Percentiles rank a stretch among this genome's conserved stretches.
These are phyloP conservation scores for Phialemonium atrogriseum DNA, from an alignment of 2,329 filamentous ascomycete species.

Conservation along the genomic window DNA sequence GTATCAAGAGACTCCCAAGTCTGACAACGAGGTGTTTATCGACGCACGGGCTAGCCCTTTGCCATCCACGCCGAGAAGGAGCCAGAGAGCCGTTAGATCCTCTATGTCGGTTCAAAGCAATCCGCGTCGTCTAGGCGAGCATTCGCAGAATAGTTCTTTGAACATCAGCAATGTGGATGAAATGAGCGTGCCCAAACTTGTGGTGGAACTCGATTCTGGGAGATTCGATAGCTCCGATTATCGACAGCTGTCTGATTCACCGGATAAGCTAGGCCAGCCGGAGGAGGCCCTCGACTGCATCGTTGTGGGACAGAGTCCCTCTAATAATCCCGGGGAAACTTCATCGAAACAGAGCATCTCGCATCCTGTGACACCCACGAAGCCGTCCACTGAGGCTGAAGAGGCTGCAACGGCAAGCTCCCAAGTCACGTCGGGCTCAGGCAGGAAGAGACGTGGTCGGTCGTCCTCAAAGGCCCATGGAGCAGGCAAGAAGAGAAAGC, in stretches of 20 bases:
- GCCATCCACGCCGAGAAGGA: constrained; percentile 17
- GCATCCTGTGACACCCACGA: constrained; percentile 3
- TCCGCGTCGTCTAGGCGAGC: too few species aligned
- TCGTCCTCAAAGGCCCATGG: constrained; percentile 14
- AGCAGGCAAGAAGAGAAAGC: constrained; percentile 18
- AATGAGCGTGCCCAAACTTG: constrained; percentile 36
- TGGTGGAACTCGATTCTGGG: constrained; percentile 39
- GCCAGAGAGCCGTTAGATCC: constrained; percentile 12
- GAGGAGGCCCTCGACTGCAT: constrained; percentile 21
- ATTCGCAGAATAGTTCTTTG: constrained; percentile 26
- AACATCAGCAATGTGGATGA: constrained; percentile 37
- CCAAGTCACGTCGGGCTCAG: constrained; percentile 8
- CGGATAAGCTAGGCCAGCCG: constrained; percentile 14
- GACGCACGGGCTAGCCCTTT: constrained; percentile 39
- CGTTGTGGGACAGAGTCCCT: constrained; percentile 17
- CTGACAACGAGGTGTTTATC: constrained; percentile 37
- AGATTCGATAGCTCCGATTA: constrained; percentile 21
- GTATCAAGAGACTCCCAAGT: constrained; percentile 29
- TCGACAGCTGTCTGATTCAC: constrained; percentile 16
- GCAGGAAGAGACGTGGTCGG: constrained; percentile 21
- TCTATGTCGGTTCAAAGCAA: too few species aligned
- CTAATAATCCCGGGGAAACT: constrained; percentile 7
- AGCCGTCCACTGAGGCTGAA: constrained; percentile 7
- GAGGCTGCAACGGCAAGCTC: constrained; percentile 10
- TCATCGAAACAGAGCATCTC: constrained; percentile 10